Evolutionary conservation across 2,329 filamentous ascomycete species (phyloP), one percentile per base, ranked within the genome.

Genomic region (Monilinia fructicola): DNA sequence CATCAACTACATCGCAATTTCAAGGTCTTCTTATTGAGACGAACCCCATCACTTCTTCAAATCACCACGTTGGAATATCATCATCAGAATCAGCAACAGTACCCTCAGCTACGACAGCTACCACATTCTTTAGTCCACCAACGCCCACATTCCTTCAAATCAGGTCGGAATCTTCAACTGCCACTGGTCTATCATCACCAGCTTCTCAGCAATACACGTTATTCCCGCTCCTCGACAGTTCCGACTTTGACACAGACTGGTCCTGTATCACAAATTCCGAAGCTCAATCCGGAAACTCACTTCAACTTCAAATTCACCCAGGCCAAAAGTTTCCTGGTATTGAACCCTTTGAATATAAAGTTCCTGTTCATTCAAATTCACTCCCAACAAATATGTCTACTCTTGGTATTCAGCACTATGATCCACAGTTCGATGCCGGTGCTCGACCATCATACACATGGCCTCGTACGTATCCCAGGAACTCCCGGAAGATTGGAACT

Each of bases 371-470:
- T 71, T 53, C 64, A 26, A 46, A 61, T 38, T 65, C 64, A 9
- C 21, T 65, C 40, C 48, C 55, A 54, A 55, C 66, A 72, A 64
- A 71, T 64, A 52, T 48, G 56, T 75, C 73, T 69, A 72, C 73
- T 61, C 62, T 76, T 28, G 74, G 74, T 11, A 74, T 76, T 64
- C 74, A 76, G 62, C 72, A 74, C 52, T 76, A 74, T 69, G 74
- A 76, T 64, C 54, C 69, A 55, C 68, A 71, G 50, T 76, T 76
- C 65, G 74, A 76, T 68, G 69, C 71, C 46, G 68, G 69, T 59
- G 67, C 71, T 53, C 69, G 73, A 67, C 73, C 72, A 54, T 72
- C 73, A 61, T 74, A 73, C 52, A 76, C 73, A 40, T 76, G 74
- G 74, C 74, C 74, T 70, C 71, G 74, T 76, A 70, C 71, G 74